phyloP scores from a whole-genome alignment of 306 rosid genomes.

The Inga leiocalycina region DNA sequence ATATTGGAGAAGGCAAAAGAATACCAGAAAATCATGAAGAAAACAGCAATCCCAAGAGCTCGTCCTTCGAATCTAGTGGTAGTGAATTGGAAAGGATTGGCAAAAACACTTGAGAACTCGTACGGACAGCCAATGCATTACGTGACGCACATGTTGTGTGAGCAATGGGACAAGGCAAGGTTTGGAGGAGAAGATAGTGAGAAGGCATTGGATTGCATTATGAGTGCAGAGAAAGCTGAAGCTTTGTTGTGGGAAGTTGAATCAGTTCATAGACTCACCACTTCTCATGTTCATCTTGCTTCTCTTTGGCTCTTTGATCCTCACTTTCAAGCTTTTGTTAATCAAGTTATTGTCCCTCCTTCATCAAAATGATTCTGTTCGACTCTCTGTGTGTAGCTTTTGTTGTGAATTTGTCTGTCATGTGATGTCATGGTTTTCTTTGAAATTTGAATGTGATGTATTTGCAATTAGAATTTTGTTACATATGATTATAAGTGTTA shows the following conservation, averaged over 20 bases:
- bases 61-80: neutral
- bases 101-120: conserved; percentile 26
- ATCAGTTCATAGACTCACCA: conserved; percentile 27
- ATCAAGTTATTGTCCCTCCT: conserved; percentile 26
- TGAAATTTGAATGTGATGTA: no score
- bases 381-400: no score
- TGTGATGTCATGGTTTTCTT: no score
- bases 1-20: conserved; percentile 32
- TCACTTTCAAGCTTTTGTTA: conserved; percentile 5
- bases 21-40: conserved; percentile 37
- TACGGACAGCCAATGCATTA: conserved; percentile 47
- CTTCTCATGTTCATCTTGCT: conserved; percentile 41
- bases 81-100: conserved; percentile 37
- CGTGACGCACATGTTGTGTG: conserved; percentile 35
- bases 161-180: conserved; percentile 49
- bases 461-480: no score
- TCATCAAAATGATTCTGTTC: neutral
- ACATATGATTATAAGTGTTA: no score
- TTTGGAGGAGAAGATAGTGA: conserved; percentile 30
- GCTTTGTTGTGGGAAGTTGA: conserved; percentile 39
- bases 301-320: conserved; percentile 38
- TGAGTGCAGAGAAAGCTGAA: conserved; percentile 26
- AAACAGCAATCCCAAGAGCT: conserved; percentile 19
- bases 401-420: no score
- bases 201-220: conserved; percentile 28